phyloP scores from a whole-genome alignment of 345 rosid species.

The Bruguiera parviflora region DNA sequence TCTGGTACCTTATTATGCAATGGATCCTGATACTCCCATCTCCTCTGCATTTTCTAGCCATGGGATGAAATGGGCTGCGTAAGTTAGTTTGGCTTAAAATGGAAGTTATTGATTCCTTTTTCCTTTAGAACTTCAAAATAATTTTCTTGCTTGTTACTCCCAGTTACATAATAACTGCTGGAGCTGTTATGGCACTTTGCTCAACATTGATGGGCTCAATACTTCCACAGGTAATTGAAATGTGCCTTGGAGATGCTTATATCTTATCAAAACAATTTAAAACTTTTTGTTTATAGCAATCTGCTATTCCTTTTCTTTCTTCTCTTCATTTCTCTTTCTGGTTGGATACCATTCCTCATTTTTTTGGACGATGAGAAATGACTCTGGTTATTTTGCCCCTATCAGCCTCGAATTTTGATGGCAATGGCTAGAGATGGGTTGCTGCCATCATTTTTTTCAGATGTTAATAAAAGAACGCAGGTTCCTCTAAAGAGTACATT shows the following conservation, averaged over 20 bases:
- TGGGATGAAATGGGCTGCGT: slow-evolving; percentile 99
- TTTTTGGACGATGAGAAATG: not conserved
- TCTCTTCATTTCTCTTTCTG: not conserved
- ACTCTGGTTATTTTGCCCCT: slow-evolving; percentile 3
- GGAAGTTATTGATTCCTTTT: not conserved
- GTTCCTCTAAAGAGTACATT: slow-evolving; percentile 80
- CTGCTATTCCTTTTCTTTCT: not conserved
- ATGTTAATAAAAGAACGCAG: slow-evolving; percentile 60
- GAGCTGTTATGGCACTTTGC: slow-evolving; percentile 95
- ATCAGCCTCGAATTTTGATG: slow-evolving; percentile 86
- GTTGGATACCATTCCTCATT: slow-evolving; percentile 6
- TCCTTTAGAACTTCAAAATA: not conserved
- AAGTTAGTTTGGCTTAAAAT: slow-evolving; percentile 30
- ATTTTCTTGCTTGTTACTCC: slow-evolving; percentile 19
- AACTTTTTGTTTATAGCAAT: too few relatives aligned
- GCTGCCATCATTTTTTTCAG: slow-evolving; percentile 78
- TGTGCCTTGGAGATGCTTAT: too few relatives aligned
- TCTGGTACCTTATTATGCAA: slow-evolving; percentile 81
- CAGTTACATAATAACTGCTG: slow-evolving; percentile 79
- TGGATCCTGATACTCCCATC: slow-evolving; percentile 99
- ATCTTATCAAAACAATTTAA: too few relatives aligned
- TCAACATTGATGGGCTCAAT: slow-evolving; percentile 90
- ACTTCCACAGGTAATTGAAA: slow-evolving; percentile 80
- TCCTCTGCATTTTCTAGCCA: slow-evolving; percentile 86
- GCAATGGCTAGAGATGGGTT: slow-evolving; percentile 96